phyloP scores from a whole-genome alignment of 441 rosid species.

The Erodium texanum region DNA sequence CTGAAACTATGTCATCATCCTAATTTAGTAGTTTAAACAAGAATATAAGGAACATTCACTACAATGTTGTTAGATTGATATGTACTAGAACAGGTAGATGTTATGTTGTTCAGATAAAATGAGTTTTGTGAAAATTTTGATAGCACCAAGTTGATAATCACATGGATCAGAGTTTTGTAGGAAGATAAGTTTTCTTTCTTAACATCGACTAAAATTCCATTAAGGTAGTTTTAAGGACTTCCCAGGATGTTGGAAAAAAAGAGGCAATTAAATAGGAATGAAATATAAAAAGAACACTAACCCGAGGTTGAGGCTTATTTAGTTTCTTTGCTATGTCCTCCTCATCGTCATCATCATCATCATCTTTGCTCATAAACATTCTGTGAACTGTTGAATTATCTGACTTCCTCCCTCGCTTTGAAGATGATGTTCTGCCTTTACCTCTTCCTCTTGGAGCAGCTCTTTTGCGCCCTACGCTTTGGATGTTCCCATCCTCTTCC shows the following conservation, averaged over 20 bases:
- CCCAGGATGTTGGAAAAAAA: neutral
- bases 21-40: neutral
- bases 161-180: neutral
- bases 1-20: neutral
- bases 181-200: too few relatives aligned
- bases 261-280: neutral
- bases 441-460: constrained; percentile 66
- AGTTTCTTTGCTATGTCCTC: constrained; percentile 48
- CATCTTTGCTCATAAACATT: constrained; percentile 52
- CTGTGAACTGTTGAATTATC: constrained; percentile 56
- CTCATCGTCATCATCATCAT: constrained; percentile 64
- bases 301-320: constrained; percentile 66
- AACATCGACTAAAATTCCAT: too few relatives aligned
- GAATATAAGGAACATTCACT: neutral
- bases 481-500: constrained; percentile 39
- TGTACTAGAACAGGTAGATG: too few relatives aligned
- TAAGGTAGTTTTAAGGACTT: too few relatives aligned
- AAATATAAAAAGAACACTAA: constrained; percentile 21
- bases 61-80: neutral
- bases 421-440: constrained; percentile 43
- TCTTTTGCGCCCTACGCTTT: constrained; percentile 64
- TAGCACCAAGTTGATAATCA: neutral
- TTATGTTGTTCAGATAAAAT: too few relatives aligned
- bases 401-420: constrained; percentile 70
- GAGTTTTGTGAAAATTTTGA: neutral